Conservation (phyloP, 768 basidiomycete genomes). For the Collybia sp. region DNA sequence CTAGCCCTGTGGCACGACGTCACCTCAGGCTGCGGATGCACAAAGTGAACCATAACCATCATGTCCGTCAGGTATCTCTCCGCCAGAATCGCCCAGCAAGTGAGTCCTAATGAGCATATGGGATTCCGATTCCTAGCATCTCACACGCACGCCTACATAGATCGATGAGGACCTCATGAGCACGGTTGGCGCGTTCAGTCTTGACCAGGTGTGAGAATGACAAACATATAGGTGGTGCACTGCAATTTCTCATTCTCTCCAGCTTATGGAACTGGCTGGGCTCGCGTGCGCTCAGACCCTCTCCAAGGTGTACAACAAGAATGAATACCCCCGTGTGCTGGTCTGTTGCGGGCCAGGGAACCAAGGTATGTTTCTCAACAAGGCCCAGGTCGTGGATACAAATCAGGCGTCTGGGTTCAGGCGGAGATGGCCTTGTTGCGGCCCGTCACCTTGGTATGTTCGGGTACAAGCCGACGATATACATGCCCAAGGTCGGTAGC, state of each 20-base stretch:
- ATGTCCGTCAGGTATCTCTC: constrained; percentile 66
- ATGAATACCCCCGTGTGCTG: constrained; percentile 72
- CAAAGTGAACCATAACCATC: constrained; percentile 5
- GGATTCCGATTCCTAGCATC: neutral
- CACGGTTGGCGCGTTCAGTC: constrained; percentile 81
- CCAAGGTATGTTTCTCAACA: constrained; percentile 46
- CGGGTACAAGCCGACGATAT: constrained; percentile 84
- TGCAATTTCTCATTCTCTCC: neutral
- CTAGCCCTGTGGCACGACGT: too few species aligned
- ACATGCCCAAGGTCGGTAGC: constrained; percentile 83
- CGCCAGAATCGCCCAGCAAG: constrained; percentile 75
- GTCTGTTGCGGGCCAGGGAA: constrained; percentile 98
- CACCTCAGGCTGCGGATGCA: too few species aligned
- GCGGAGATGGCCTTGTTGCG: constrained; percentile 95
- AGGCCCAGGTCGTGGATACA: too few species aligned
- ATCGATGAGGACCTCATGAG: constrained; percentile 96
- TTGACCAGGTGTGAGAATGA: constrained; percentile 68
- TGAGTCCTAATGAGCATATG: constrained; percentile 16
- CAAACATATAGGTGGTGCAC: constrained; percentile 1
- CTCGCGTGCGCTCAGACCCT: constrained; percentile 89
- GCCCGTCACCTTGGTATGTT: constrained; percentile 95
- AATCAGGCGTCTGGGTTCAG: constrained; percentile 15
- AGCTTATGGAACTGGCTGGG: constrained; percentile 97
- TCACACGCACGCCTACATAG: constrained; percentile 28
- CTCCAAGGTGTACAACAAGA: constrained; percentile 67